Conservation (phyloP, 176 grass and related monocot genomes). For the Hyparrhenia diplandra region DNA sequence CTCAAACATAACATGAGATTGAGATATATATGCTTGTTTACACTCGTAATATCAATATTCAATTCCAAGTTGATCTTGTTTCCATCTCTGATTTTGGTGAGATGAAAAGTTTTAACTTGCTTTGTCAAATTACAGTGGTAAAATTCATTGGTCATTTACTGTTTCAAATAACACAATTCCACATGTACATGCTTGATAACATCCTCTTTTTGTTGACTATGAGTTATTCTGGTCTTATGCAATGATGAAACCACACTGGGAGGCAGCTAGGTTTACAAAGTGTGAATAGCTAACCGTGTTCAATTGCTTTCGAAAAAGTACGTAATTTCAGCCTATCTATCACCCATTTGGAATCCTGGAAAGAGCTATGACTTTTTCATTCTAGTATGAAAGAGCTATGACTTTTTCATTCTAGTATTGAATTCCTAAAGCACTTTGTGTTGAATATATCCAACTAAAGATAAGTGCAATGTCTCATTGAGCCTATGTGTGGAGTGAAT, state of each 20-base stretch:
- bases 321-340: neutral
- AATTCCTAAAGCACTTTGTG: constrained; percentile 2
- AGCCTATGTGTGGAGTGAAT: neutral
- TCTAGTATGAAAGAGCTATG: too few species aligned
- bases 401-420: constrained; percentile 20
- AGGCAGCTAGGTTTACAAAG: neutral
- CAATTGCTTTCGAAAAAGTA: neutral
- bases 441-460: constrained; percentile 11
- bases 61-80: neutral
- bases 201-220: constrained; percentile 1
- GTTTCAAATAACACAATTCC: neutral
- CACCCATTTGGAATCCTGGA: neutral
- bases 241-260: neutral
- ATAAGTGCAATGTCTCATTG: neutral
- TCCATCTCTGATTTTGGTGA: constrained; percentile 9
- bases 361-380: neutral
- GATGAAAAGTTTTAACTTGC: neutral
- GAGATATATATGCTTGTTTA: constrained; percentile 4
- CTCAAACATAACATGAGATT: constrained; percentile 16
- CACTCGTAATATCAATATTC: too few species aligned
- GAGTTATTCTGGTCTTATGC: neutral
- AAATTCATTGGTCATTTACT: neutral
- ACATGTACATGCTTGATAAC: constrained; percentile 22
- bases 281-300: neutral
- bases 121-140: neutral